Conservation (phyloP, 2,329 filamentous ascomycete species). For the Curvularia hawaiiensis region DNA sequence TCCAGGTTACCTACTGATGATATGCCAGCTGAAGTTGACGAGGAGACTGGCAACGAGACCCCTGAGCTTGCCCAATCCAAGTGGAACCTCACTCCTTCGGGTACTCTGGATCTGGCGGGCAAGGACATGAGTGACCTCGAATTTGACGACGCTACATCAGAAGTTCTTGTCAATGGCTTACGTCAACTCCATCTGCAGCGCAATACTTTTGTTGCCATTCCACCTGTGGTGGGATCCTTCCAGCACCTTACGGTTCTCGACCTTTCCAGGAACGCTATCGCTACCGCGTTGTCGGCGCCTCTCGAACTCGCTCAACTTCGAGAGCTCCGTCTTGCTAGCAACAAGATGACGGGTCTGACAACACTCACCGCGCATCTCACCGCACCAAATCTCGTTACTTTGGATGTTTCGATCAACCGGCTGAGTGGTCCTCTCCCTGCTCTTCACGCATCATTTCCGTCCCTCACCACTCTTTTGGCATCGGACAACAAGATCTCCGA, state of each 20-base stretch:
- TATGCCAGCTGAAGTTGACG: slow-evolving; percentile 6
- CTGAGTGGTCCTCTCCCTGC: slow-evolving; percentile 69
- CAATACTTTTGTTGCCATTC: slow-evolving; percentile 75
- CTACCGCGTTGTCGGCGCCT: slow-evolving; percentile 43
- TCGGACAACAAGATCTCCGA: slow-evolving; percentile 80
- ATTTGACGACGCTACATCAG: slow-evolving; percentile 42
- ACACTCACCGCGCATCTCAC: slow-evolving; percentile 69
- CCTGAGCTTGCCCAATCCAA: slow-evolving; percentile 9
- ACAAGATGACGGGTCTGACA: slow-evolving; percentile 70
- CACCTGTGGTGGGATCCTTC: slow-evolving; percentile 71
- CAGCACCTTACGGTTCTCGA: slow-evolving; percentile 73
- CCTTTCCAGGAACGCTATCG: slow-evolving; percentile 77
- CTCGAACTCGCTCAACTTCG: slow-evolving; percentile 75
- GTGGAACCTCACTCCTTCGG: slow-evolving; percentile 44
- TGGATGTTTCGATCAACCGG: slow-evolving; percentile 86
- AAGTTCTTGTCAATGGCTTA: slow-evolving; percentile 56
- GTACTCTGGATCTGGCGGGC: slow-evolving; percentile 51
- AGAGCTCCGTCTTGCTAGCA: slow-evolving; percentile 76
- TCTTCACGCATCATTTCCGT: slow-evolving; percentile 71
- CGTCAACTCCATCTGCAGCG: slow-evolving; percentile 72
- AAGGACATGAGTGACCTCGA: slow-evolving; percentile 49
- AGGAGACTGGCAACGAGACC: slow-evolving; percentile 9
- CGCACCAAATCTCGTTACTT: slow-evolving; percentile 75
- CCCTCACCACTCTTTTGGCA: slow-evolving; percentile 71
- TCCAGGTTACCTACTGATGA: slow-evolving; percentile 61